Evolutionary conservation across 2,329 filamentous ascomycete species (phyloP).

Genomic region (Talaromyces sp.): DNA sequence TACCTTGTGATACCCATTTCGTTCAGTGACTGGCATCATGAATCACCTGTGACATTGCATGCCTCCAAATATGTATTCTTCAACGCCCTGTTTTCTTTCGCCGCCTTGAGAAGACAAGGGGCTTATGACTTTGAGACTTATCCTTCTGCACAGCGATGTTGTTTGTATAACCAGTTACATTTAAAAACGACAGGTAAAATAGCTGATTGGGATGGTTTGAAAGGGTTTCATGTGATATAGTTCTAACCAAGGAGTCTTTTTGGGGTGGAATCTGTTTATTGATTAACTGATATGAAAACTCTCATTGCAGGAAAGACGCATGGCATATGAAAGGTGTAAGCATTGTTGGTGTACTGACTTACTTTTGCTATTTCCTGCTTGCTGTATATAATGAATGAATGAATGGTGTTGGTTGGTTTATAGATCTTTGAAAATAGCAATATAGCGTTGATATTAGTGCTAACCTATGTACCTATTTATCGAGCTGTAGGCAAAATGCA

Average conservation of each 20-base stretch:
- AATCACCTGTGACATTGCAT: not conserved
- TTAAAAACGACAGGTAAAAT: not conserved
- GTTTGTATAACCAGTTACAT: not conserved
- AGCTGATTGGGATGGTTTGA: not conserved
- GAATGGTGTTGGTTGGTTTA: not conserved
- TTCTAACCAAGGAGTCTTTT: not conserved
- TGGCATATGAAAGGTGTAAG: conserved; percentile 6
- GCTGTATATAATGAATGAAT: conserved; percentile 11
- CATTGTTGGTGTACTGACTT: not conserved
- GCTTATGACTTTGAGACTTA: not conserved
- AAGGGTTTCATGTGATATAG: conserved; percentile 4
- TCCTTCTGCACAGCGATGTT: not conserved
- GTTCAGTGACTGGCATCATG: not conserved
- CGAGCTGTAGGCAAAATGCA: no score
- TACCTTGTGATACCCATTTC: not conserved
- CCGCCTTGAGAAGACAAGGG: not conserved
- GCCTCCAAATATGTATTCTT: not conserved
- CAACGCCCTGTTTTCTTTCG: not conserved
- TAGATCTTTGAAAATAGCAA: not conserved
- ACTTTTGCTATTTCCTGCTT: not conserved
- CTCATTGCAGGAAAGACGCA: not conserved
- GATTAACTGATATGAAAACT: not conserved
- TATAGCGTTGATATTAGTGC: no score
- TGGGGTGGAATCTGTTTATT: not conserved
- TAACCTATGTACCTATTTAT: no score